Conservation (phyloP, 768 basidiomycete genomes). For the Lepiota brunneoincarnata region DNA sequence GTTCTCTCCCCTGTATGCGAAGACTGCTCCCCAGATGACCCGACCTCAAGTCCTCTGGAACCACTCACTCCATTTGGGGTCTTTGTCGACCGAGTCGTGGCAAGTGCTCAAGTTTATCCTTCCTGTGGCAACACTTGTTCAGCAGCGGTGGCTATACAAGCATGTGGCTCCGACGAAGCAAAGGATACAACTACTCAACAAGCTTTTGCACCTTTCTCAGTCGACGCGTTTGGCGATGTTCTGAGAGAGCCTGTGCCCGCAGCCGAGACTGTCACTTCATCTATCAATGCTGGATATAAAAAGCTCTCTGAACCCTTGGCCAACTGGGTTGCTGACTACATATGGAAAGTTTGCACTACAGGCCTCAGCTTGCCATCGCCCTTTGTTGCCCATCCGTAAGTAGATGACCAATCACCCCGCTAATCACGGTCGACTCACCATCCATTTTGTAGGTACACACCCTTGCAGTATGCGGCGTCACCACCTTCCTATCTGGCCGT, state of each 20-base stretch:
- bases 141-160: constrained; percentile 1
- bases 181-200: constrained; percentile 5
- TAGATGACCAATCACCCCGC: constrained; percentile 16
- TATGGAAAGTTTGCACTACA: constrained; percentile 83
- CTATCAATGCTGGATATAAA: constrained; percentile 58
- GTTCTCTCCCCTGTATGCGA: constrained; percentile 65
- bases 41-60: constrained; percentile 69
- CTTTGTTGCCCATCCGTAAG: constrained; percentile 58
- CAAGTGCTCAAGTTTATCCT: constrained; percentile 28
- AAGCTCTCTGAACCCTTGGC: constrained; percentile 75
- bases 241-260: constrained; percentile 38
- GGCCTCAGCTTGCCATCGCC: constrained; percentile 54
- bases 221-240: constrained; percentile 27
- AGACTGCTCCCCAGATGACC: constrained; percentile 59
- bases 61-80: constrained; percentile 77
- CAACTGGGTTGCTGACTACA: constrained; percentile 75
- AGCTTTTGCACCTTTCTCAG: constrained; percentile 12
- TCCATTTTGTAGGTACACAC: constrained; percentile 12
- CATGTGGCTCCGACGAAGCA: neutral
- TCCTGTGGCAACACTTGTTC: neutral
- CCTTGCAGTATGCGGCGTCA: constrained; percentile 34
- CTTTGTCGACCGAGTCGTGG: constrained; percentile 71
- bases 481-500: constrained; percentile 55
- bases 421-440: neutral
- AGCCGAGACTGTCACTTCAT: constrained; percentile 45